Evolutionary conservation across 257 asterid species (phyloP).

Genomic region (Solanum lignicaule): DNA sequence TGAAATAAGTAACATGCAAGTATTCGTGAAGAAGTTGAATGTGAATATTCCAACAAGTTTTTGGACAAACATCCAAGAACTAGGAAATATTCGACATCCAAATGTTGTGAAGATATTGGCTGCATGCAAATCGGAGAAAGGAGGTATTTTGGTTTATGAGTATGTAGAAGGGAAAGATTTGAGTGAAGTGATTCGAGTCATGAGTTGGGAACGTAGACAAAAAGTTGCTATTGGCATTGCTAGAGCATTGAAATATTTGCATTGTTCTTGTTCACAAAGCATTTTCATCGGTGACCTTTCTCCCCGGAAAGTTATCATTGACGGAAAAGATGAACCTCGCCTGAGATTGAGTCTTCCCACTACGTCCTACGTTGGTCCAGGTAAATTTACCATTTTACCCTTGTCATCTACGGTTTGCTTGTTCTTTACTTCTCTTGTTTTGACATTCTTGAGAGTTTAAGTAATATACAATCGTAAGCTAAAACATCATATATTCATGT

Average conservation of each 20-base stretch:
- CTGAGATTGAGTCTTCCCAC: conserved; percentile 30
- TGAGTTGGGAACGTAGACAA: conserved; percentile 47
- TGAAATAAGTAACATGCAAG: conserved; percentile 2
- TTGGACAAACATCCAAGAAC: conserved; percentile 25
- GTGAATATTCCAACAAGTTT: conserved; percentile 2
- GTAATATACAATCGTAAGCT: background rate
- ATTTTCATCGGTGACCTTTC: conserved; percentile 39
- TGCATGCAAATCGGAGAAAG: conserved; percentile 55
- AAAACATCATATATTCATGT: background rate
- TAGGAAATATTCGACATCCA: conserved; percentile 41
- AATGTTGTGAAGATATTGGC: conserved; percentile 48
- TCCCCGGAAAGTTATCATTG: conserved; percentile 31
- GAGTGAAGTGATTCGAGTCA: conserved; percentile 26
- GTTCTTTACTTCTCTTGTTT: background rate
- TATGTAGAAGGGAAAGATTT: conserved; percentile 47
- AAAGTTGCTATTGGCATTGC: conserved; percentile 53
- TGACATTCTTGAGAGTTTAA: background rate
- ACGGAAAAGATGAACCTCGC: conserved; percentile 42
- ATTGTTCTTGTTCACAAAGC: conserved; percentile 33
- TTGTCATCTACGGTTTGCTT: background rate
- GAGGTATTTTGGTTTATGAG: conserved; percentile 47
- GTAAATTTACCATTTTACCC: conserved; percentile 17
- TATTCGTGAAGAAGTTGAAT: conserved; percentile 24
- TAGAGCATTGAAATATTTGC: conserved; percentile 53
- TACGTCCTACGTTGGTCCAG: conserved; percentile 47